Percentiles rank a stretch among this genome's conserved stretches.
These are phyloP conservation scores for Cucurbita moschata DNA, from an alignment of 306 rosid genomes.

Conservation along the genomic window DNA sequence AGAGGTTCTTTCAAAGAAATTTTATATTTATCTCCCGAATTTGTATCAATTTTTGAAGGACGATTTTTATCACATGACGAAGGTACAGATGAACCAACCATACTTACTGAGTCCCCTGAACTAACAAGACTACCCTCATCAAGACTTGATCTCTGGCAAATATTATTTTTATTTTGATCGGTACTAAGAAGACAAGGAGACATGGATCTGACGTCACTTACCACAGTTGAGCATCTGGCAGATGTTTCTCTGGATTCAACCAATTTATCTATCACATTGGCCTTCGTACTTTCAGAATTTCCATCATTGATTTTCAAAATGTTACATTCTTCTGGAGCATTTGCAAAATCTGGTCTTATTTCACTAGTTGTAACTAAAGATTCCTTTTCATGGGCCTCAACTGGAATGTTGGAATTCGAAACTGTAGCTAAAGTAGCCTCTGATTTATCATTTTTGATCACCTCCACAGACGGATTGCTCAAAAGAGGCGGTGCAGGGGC, in stretches of 20 bases:
- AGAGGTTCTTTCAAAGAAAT: slow-evolving; percentile 20
- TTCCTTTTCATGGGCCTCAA: slow-evolving; percentile 11
- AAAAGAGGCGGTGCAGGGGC: slow-evolving; percentile 15
- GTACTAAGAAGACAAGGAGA: slow-evolving; percentile 15
- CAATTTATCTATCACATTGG: slow-evolving; percentile 20
- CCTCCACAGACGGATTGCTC: slow-evolving; percentile 24
- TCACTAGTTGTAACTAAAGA: slow-evolving; percentile 13
- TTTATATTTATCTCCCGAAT: slow-evolving; percentile 20
- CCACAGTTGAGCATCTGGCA: slow-evolving; percentile 12
- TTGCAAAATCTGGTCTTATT: neutral
- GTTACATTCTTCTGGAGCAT: slow-evolving; percentile 17
- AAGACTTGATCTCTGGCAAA: slow-evolving; percentile 17
- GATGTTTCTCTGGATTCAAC: slow-evolving; percentile 16
- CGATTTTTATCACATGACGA: slow-evolving; percentile 12
- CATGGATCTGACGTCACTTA: slow-evolving; percentile 15
- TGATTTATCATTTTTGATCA: slow-evolving; percentile 14
- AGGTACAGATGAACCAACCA: slow-evolving; percentile 18
- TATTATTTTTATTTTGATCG: slow-evolving; percentile 13
- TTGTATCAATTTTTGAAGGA: slow-evolving; percentile 12
- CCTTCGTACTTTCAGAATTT: slow-evolving; percentile 13
- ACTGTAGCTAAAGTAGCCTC: slow-evolving; percentile 20
- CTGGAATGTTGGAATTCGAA: slow-evolving; percentile 14
- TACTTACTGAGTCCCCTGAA: slow-evolving; percentile 10
- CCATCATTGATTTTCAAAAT: slow-evolving; percentile 6
- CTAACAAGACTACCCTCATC: slow-evolving; percentile 14